A percentile compares a stretch with the other conserved stretches of the same genome.
Evolutionary conservation across 2,329 filamentous ascomycete genomes (phyloP).

Genomic region (Chaetomiaceae sp.): DNA sequence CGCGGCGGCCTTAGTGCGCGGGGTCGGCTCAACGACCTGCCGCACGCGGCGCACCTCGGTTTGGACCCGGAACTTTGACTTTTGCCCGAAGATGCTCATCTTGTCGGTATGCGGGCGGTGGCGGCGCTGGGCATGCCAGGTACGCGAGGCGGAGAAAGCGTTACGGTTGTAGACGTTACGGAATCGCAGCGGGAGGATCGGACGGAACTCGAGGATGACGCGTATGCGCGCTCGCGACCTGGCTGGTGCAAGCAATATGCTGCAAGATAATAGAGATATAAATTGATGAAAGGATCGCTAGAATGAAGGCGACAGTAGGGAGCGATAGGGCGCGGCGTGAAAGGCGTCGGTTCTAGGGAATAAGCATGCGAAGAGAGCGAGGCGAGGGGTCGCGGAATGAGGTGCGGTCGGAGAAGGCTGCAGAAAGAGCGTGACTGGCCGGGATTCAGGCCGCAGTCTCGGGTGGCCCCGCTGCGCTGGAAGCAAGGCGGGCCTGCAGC

Average conservation of each 20-base stretch:
- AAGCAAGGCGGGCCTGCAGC: no score
- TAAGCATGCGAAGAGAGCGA: no score
- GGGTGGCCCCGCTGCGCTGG: no score
- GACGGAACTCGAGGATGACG: not conserved
- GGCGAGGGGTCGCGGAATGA: no score
- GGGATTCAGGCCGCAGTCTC: no score
- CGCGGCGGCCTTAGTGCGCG: conserved; percentile 32
- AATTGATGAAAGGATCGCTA: no score
- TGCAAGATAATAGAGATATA: no score
- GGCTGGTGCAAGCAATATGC: not conserved
- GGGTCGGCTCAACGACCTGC: conserved; percentile 36
- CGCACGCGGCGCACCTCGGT: conserved; percentile 38
- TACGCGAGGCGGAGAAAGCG: not conserved
- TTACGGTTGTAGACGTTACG: not conserved
- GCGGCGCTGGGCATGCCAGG: not conserved
- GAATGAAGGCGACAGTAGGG: no score
- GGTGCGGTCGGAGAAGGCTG: no score
- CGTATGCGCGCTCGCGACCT: not conserved
- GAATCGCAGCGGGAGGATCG: not conserved
- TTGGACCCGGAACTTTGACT: conserved; percentile 47
- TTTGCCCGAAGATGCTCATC: conserved; percentile 40
- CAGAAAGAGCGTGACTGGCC: no score
- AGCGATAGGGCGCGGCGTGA: no score
- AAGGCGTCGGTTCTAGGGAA: no score
- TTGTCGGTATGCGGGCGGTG: not conserved